Conservation (phyloP, 176 grass and related monocot species). For the Oropetium thomaeum region DNA sequence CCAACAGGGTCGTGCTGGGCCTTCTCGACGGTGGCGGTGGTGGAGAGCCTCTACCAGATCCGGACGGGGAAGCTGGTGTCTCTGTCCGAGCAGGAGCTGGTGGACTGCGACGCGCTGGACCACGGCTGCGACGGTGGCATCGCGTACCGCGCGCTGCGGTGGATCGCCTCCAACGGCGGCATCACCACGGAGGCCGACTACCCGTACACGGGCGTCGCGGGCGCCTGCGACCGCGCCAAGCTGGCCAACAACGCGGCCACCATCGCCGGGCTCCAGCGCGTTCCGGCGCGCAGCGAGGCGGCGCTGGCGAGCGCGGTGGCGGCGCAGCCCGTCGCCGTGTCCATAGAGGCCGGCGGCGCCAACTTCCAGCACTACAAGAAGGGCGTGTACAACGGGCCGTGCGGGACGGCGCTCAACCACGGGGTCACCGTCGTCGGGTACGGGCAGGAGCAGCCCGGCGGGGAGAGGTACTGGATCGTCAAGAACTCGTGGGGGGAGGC, state of each 20-base stretch:
- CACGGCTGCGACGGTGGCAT: conserved; percentile 52
- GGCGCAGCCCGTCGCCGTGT: conserved; percentile 54
- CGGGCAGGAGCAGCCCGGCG: conserved; percentile 1
- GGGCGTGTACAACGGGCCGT: conserved; percentile 58
- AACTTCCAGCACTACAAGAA: conserved; percentile 60
- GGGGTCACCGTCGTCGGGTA: conserved; percentile 58
- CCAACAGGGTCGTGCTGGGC: conserved; percentile 64
- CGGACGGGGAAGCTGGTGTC: conserved; percentile 50
- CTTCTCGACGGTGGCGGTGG: conserved; percentile 51
- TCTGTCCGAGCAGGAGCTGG: conserved; percentile 67
- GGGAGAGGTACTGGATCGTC: conserved; percentile 56
- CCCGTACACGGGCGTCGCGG: conserved; percentile 42
- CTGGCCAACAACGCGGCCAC: conserved; percentile 27
- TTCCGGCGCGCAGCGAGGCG: conserved; percentile 33
- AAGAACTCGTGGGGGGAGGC: conserved; percentile 71
- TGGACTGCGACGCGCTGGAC: conserved; percentile 60
- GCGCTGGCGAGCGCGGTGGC: conserved; percentile 45
- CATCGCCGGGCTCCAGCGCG: conserved; percentile 40
- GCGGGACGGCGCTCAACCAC: conserved; percentile 55
- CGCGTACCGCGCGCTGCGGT: conserved; percentile 50
- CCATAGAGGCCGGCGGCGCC: conserved; percentile 51
- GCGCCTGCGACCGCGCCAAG: conserved; percentile 41
- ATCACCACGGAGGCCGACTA: conserved; percentile 48
- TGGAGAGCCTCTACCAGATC: conserved; percentile 60
- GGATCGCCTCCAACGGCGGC: conserved; percentile 55